Conservation (phyloP, 176 grass and related monocot genomes). For the Musa schizocarpa region DNA sequence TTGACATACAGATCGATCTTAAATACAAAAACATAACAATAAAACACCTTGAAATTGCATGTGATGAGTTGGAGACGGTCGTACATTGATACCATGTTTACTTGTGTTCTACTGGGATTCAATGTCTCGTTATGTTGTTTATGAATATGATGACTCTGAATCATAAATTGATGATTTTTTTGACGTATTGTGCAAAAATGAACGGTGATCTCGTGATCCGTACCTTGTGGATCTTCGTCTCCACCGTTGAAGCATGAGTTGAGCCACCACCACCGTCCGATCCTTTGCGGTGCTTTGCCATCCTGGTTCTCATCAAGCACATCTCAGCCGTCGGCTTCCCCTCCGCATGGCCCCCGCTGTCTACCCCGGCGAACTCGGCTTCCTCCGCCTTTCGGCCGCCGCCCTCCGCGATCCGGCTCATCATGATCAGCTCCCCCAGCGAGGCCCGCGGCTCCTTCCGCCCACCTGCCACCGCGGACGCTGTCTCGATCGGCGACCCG, state of each 20-base stretch:
- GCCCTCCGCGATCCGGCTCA: constrained; percentile 50
- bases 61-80: no score
- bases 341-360: constrained; percentile 14
- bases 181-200: background rate
- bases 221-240: constrained; percentile 84
- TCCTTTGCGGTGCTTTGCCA: constrained; percentile 14
- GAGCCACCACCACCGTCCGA: constrained; percentile 1
- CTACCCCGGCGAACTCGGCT: background rate
- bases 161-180: no score
- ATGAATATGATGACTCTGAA: no score
- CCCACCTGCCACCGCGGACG: constrained; percentile 16
- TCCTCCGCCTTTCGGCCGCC: background rate
- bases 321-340: constrained; percentile 9
- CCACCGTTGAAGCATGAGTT: background rate
- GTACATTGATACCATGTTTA: no score
- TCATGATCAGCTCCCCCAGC: constrained; percentile 89
- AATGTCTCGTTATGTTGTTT: no score
- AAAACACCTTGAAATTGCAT: no score
- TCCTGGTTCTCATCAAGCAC: constrained; percentile 36
- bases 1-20: no score
- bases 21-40: no score
- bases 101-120: no score
- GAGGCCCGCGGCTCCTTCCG: constrained; percentile 53
- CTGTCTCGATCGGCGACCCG: constrained; percentile 57
- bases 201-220: background rate